Evolutionary conservation across 306 rosid genomes (phyloP).

Genomic region (Alnus glutinosa): DNA sequence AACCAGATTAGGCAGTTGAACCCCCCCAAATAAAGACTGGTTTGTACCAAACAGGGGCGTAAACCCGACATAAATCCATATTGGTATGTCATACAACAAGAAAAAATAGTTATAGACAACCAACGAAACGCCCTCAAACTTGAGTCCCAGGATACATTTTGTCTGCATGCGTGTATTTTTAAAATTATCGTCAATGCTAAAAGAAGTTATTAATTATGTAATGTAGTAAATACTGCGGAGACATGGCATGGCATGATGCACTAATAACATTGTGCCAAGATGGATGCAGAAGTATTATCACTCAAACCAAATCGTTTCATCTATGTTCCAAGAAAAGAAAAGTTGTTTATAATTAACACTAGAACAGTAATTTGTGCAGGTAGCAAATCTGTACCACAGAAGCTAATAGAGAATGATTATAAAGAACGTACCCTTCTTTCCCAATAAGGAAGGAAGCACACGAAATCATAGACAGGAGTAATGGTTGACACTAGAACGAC

Average conservation of each 20-base stretch:
- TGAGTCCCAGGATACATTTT: background rate
- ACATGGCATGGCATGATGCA: background rate
- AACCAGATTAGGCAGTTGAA: no score
- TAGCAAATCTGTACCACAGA: background rate
- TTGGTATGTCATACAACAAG: background rate
- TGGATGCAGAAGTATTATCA: background rate
- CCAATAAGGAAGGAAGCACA: slow-evolving; percentile 56
- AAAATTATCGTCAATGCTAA: background rate
- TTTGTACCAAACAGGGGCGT: background rate
- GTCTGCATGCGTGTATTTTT: background rate
- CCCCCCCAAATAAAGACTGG: no score
- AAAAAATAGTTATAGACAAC: background rate
- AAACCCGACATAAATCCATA: background rate
- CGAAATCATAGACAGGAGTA: slow-evolving; percentile 50
- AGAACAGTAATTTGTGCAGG: background rate
- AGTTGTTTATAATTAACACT: background rate
- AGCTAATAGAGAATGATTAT: background rate
- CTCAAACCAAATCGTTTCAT: background rate
- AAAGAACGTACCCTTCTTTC: slow-evolving; percentile 52
- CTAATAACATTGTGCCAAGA: background rate
- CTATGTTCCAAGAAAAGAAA: background rate
- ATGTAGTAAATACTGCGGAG: background rate
- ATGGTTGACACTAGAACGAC: slow-evolving; percentile 46
- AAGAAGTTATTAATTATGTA: background rate
- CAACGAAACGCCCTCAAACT: background rate